Percentiles rank a stretch among this genome's conserved stretches.
Conservation (phyloP, 2,329 filamentous ascomycete genomes). For the Xylaria polymorpha region DNA sequence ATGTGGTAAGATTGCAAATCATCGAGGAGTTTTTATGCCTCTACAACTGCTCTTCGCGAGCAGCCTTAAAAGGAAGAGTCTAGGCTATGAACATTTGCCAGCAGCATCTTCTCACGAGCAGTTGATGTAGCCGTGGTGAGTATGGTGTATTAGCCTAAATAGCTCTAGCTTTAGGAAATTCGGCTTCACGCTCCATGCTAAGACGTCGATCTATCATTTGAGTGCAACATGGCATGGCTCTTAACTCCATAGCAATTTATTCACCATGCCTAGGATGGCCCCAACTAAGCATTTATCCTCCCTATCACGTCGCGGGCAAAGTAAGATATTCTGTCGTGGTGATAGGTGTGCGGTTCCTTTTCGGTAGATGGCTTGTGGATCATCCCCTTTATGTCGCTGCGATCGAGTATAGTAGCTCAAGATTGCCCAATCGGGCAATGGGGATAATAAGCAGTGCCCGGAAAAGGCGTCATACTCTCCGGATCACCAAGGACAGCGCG, state of each 20-base stretch:
- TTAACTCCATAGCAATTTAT: slow-evolving; percentile 39
- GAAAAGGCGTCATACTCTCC: slow-evolving; percentile 23
- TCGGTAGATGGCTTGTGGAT: slow-evolving; percentile 27
- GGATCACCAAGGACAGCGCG: background rate
- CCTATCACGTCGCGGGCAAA: slow-evolving; percentile 46
- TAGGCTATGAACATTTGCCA: background rate
- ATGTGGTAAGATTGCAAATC: background rate
- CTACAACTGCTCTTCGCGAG: background rate
- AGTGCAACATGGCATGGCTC: slow-evolving; percentile 1
- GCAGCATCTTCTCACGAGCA: slow-evolving; percentile 4
- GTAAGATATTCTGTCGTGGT: slow-evolving; percentile 40
- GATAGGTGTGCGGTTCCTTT: slow-evolving; percentile 39
- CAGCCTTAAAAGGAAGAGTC: background rate
- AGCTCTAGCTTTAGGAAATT: slow-evolving; percentile 10
- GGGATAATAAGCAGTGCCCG: slow-evolving; percentile 30
- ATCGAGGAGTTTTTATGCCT: background rate
- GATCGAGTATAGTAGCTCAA: background rate
- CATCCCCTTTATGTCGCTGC: slow-evolving; percentile 4
- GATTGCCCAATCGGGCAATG: slow-evolving; percentile 30
- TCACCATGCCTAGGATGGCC: slow-evolving; percentile 27
- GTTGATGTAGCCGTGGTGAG: slow-evolving; percentile 1
- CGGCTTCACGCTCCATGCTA: slow-evolving; percentile 27
- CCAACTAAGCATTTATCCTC: slow-evolving; percentile 39
- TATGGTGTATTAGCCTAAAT: slow-evolving; percentile 35
- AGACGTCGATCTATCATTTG: slow-evolving; percentile 28